Evolutionary conservation across 169 alveolate species (phyloP), one percentile per base, ranked within the genome.

Genomic region (Toxoplasma gondii): DNA sequence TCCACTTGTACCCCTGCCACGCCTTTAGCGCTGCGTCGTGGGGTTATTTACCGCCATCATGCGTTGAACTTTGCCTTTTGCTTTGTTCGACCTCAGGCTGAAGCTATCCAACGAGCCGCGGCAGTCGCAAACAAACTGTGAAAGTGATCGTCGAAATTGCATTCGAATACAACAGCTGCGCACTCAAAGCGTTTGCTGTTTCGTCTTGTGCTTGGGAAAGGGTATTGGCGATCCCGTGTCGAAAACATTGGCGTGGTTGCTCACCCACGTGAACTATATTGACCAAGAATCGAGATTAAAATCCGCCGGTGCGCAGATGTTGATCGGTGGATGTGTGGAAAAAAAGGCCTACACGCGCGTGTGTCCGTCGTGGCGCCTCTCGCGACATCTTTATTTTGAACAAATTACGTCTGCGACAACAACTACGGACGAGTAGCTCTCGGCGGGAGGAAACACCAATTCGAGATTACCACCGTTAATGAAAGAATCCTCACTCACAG

Each of bases 161-260:
- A 16, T 44, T 34, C 43, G 36, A 27, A 44, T 84, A 1, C 43
- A 27, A 27, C 24, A 19, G 67, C 44, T 31, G 31, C 39, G 29
- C 58, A 43, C 58, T 54, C 58, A n/a, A 34, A 36, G 92, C 39
- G n/a, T 39, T 53, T n/a, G 82, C 67, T 78, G 29, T 58, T 36
- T 43, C 83, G 82, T 88, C 58, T 84, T 84, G 41, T 58, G 10
- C 44, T 24, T 86, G 58, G 24, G 64, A 58, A 88, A 80, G 92
- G 83, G 36, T 80, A 88, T 45, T 53, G 58, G 17, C 34, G 54
- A 29, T 78, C 58, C 58, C 22, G 22, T 12, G 12, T 49, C 22
- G 12, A 49, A 49, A 12, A 49, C 58, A 7, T 49, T 49, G 22
- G 58, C 58, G 58, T 49, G 58, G 12, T 4, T 12, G 12, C 12